Base-by-base conservation (phyloP, 148 eudicot genomes). In the Rhododendron vialii region DNA sequence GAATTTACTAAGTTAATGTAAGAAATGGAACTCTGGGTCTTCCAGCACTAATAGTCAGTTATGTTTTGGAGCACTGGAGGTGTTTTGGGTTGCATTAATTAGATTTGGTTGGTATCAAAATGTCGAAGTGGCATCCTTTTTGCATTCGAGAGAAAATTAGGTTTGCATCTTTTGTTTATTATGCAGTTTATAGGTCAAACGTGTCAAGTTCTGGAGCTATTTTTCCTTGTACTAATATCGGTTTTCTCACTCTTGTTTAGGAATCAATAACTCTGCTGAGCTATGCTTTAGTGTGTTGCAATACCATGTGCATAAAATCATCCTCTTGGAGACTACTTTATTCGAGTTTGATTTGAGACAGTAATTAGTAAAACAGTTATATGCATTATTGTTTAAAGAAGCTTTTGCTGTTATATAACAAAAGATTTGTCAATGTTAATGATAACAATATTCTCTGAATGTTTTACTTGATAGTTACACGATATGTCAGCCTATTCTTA, bases 1-100 rank as follows among this genome's bases (percentile, higher is more conserved):
- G 53, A 41, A 83, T 83, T 24, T 59, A 24, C 26, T 53, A 20
- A 77, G 38, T 87, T 50, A 22, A 63, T 45, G 84, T 80, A 78
- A 61, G 88, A 77, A 35, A 20, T 3, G 55, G 81, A 59, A 47
- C 33, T 55, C 73, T 65, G 74, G 33, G 65, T 71, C 18, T 86
- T 82, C 17, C 57, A 35, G 65, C 61, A 74, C 41, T 33, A 47
- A 73, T 30, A 86, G 30, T 83, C 59, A 48, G 7, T 45, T 74
- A 20, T 43, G 18, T 75, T 61, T 78, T 61, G 83, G 85, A 59
- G 50, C 20, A 45, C 28, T 38, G 81, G 84, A 17, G 30, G 35
- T 82, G 35, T 80, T 61, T 75, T 86, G n/a, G 80, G 22, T 4
- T 65, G 33, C 57, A 51, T 35, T 14, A 45, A 3, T 10, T 10